A percentile compares a stretch with the other conserved stretches of the same genome.
Evolutionary conservation across 148 eudicot genomes (phyloP).

Genomic region (Spergularia bocconei): DNA sequence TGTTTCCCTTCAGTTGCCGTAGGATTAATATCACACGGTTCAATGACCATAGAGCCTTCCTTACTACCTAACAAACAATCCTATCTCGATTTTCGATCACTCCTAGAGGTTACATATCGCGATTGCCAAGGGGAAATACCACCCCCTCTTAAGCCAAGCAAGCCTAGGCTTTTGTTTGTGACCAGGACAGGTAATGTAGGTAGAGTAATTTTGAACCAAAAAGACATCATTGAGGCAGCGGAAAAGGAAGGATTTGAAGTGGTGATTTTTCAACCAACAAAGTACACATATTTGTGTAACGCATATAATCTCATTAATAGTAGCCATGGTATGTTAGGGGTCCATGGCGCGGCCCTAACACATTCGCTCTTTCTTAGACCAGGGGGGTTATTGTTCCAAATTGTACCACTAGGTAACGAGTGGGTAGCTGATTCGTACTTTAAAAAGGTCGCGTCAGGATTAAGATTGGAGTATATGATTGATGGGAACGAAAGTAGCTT

Average conservation of each 20-base stretch:
- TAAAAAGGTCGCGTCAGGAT: conserved; percentile 38
- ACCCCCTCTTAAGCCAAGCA: conserved; percentile 20
- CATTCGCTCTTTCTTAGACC: conserved; percentile 51
- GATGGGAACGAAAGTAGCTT: conserved; percentile 49
- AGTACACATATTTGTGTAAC: conserved; percentile 34
- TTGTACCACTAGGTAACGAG: conserved; percentile 52
- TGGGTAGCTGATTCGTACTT: conserved; percentile 45
- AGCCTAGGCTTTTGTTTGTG: conserved; percentile 40
- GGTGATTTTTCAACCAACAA: conserved; percentile 40
- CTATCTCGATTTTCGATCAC: conserved; percentile 35
- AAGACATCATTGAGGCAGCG: conserved; percentile 19
- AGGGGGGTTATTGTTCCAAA: conserved; percentile 40
- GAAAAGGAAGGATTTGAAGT: conserved; percentile 52
- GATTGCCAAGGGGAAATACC: conserved; percentile 8
- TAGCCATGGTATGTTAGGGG: conserved; percentile 54
- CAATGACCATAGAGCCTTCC: conserved; percentile 44
- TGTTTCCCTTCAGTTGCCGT: conserved; percentile 47
- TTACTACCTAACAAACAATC: conserved; percentile 22
- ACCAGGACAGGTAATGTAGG: conserved; percentile 36
- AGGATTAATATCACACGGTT: conserved; percentile 52
- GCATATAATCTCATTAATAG: conserved; percentile 36
- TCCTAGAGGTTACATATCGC: conserved; percentile 37
- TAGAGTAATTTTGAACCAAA: conserved; percentile 38
- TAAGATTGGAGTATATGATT: conserved; percentile 48
- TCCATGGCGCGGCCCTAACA: conserved; percentile 57